Evolutionary conservation across 257 asterid genomes (phyloP).

Genomic region (Cinchona pubescens): DNA sequence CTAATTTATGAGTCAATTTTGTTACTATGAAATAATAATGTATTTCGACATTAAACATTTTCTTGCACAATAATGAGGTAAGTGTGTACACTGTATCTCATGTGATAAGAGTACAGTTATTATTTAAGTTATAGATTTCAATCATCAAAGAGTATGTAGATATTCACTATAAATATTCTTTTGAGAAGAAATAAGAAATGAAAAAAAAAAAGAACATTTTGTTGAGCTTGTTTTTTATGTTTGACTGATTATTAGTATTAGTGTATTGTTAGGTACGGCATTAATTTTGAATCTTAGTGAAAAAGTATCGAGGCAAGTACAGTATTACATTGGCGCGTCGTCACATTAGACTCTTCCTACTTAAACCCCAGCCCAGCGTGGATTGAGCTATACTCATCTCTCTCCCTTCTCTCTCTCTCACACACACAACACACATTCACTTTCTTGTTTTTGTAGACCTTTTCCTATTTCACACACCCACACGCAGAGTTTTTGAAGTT

Average conservation of each 20-base stretch:
- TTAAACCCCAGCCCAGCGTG: conserved; percentile 51
- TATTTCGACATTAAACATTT: too few species aligned
- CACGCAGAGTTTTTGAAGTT: too few species aligned
- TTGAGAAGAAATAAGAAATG: too few species aligned
- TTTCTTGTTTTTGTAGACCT: conserved; percentile 13
- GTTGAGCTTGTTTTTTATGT: neutral
- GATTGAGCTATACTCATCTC: conserved; percentile 42
- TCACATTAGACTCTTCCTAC: conserved; percentile 32
- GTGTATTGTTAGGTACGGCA: neutral
- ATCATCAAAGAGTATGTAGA: too few species aligned
- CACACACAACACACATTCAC: conserved; percentile 17
- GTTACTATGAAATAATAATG: too few species aligned
- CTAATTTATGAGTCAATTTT: too few species aligned
- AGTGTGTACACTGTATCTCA: too few species aligned
- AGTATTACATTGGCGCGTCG: conserved; percentile 24
- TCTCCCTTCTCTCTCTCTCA: conserved; percentile 18
- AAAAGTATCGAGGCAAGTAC: conserved; percentile 4
- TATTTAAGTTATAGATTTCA: too few species aligned
- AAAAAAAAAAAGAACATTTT: too few species aligned
- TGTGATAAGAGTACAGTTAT: too few species aligned
- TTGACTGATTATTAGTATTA: neutral
- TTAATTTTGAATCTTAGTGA: neutral
- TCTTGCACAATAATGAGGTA: too few species aligned
- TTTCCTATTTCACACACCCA: conserved; percentile 3
- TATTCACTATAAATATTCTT: too few species aligned